Evolutionary conservation across 2,329 filamentous ascomycete species (phyloP), one percentile per base, ranked within the genome.

Genomic region (Coccinonectria pachysandricola): DNA sequence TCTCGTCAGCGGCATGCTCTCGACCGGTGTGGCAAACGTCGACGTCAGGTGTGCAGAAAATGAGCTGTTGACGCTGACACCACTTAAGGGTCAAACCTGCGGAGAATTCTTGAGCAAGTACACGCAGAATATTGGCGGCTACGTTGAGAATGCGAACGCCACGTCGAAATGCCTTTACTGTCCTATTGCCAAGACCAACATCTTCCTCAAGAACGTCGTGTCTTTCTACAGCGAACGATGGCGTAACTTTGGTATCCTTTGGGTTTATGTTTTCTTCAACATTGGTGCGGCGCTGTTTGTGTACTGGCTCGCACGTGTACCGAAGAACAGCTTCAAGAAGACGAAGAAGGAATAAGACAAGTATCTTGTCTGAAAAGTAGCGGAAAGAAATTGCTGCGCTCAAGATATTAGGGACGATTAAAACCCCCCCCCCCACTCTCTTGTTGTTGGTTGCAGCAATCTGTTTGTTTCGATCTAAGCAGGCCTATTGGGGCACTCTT

Each of bases 1-100:
- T 50, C 58, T 91, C 14, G 73, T 91, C 16, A 68, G 69, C 15
- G 81, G 77, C 18, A 75, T 93, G 62, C 55, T 88, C 3, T 68
- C 77, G 0, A 71, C 71, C 1, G 82, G 71, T 6, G 60, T 94
- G 7, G 79, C 80, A 22, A 76, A 79, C 46, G 71, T 71, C 1
- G 27, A 55, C 0, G 74, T 91, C 21, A 39, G 49, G 1, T 94
- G 86, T 52, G 72, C 80, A 0, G 40, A 49, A 12, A 81, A 80
- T 48, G 87, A 94, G 52, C 64, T 72, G 32, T 60, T 84, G 10
- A 49, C 58, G 7, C 76, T 94, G 46, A 50, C 69, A 12, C 76
- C 84, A 1, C 63, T 69, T 0, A 36, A 53, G 3, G 64, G 64
- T 19, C 35, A 59, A 39, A 80, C 68, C 0, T 88, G 82, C 48